Conservation (phyloP, 1,284 basidiomycete genomes). For the Peniophora sp. region DNA sequence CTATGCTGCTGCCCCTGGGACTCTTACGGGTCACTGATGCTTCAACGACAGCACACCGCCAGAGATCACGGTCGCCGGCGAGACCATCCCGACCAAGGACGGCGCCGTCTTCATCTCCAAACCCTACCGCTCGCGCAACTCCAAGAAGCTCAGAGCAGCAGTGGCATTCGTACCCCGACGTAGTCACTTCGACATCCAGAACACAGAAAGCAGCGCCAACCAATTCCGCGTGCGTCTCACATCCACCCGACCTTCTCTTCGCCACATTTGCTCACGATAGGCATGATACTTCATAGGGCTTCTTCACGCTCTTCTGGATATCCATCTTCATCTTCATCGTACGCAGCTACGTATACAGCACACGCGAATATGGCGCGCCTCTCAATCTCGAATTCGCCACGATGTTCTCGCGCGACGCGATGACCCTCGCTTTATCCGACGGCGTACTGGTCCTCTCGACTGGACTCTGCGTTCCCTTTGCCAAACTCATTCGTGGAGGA, state of each 20-base stretch:
- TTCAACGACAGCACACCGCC: neutral
- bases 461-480: constrained; percentile 78
- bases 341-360: constrained; percentile 70
- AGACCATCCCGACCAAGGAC: constrained; percentile 45
- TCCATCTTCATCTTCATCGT: constrained; percentile 78
- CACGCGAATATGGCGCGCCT: constrained; percentile 71
- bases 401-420: constrained; percentile 83
- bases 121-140: constrained; percentile 57
- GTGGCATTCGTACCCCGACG: constrained; percentile 81
- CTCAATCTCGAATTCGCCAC: constrained; percentile 79
- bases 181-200: constrained; percentile 78
- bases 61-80: constrained; percentile 20
- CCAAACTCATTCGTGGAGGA: constrained; percentile 65
- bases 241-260: neutral
- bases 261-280: neutral
- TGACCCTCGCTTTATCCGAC: constrained; percentile 82
- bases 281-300: constrained; percentile 49
- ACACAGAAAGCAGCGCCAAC: constrained; percentile 66
- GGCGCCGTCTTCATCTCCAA: constrained; percentile 71
- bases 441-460: constrained; percentile 74
- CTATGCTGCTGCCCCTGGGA: too few relatives aligned
- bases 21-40: too few relatives aligned
- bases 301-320: constrained; percentile 90
- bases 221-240: constrained; percentile 70
- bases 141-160: constrained; percentile 66